Evolutionary conservation across 2,329 filamentous ascomycete genomes (phyloP).

Genomic region (Cladosporium sp.): DNA sequence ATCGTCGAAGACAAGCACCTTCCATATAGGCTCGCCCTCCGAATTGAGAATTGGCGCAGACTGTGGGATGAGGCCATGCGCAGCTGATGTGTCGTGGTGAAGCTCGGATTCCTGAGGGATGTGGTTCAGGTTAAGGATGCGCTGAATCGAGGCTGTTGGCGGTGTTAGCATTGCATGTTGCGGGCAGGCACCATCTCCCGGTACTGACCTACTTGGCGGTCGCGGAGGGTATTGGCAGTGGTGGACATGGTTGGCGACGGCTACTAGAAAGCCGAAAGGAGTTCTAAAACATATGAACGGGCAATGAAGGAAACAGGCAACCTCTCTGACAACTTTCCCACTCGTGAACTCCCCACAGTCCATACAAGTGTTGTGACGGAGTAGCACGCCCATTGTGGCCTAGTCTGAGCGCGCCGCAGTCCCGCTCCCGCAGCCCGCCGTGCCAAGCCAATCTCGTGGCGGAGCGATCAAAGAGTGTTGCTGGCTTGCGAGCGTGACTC

Average conservation of each 20-base stretch:
- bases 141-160: constrained; percentile 76
- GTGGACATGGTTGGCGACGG: constrained; percentile 48
- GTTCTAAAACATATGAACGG: constrained; percentile 25
- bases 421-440: background rate
- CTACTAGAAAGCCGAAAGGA: constrained; percentile 17
- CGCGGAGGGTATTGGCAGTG: constrained; percentile 57
- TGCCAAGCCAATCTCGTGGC: background rate
- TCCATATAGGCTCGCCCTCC: constrained; percentile 93
- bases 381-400: background rate
- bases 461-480: background rate
- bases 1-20: constrained; percentile 93
- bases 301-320: background rate
- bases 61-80: constrained; percentile 61
- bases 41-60: constrained; percentile 77
- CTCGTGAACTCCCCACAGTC: background rate
- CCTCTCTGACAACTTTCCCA: background rate
- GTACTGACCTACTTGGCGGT: constrained; percentile 66
- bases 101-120: constrained; percentile 52
- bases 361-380: background rate
- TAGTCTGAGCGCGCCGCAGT: background rate
- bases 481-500: background rate
- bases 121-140: constrained; percentile 92
- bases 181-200: constrained; percentile 13
- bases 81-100: constrained; percentile 57
- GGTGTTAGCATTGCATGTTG: constrained; percentile 7